phyloP scores from a whole-genome alignment of 2,329 filamentous ascomycete genomes.

The Fusarium gaditjirri region DNA sequence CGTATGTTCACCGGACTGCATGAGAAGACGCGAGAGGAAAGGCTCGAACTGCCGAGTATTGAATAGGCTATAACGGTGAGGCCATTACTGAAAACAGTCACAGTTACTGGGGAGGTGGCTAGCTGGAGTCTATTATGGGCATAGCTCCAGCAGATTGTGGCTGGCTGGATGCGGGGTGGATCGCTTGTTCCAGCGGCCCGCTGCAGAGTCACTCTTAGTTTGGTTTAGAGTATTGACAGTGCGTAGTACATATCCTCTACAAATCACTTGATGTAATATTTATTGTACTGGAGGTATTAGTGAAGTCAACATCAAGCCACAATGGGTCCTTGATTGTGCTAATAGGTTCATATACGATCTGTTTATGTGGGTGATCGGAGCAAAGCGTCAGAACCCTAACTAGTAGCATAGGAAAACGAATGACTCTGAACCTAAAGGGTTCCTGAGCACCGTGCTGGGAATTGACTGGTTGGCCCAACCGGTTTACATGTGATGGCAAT shows the following conservation, averaged over 20 bases:
- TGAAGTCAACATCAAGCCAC: background rate
- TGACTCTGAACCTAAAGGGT: too few relatives aligned
- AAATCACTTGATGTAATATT: background rate
- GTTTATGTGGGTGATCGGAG: too few relatives aligned
- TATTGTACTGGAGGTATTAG: accelerated
- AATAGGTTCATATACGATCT: background rate
- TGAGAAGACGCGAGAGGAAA: background rate
- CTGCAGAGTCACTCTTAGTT: background rate
- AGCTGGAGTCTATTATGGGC: background rate
- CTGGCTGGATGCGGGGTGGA: background rate
- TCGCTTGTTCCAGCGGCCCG: background rate
- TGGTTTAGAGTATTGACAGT: background rate
- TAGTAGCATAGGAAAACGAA: too few relatives aligned
- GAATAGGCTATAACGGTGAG: background rate
- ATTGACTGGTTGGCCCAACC: background rate
- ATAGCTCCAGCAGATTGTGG: background rate
- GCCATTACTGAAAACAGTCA: background rate
- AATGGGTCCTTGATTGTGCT: background rate
- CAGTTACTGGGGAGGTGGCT: background rate
- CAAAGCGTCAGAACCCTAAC: too few relatives aligned
- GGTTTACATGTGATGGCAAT: background rate
- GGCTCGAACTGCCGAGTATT: background rate
- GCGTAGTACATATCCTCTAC: background rate
- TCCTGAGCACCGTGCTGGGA: too few relatives aligned
- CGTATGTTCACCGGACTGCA: background rate